phyloP scores from a whole-genome alignment of 768 basidiomycete genomes.

The Mycena alexandri region DNA sequence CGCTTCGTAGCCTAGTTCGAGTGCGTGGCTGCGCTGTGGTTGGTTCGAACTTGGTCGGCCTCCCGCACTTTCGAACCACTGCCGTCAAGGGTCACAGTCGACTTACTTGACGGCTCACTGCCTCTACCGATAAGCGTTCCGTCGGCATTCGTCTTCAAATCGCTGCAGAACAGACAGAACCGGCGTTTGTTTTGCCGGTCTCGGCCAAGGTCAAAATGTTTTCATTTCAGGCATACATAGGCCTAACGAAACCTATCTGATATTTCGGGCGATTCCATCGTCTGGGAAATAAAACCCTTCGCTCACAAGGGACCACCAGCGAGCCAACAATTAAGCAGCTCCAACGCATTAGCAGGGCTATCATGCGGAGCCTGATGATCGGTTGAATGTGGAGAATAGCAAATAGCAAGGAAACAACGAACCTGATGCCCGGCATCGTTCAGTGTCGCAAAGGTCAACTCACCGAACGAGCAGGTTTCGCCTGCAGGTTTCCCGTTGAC shows the following conservation, averaged over 20 bases:
- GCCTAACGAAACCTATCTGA: too few species aligned
- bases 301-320: conserved; percentile 37
- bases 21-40: background rate
- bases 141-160: too few species aligned
- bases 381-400: too few species aligned
- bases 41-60: background rate
- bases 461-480: conserved; percentile 35
- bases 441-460: conserved; percentile 41
- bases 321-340: conserved; percentile 59
- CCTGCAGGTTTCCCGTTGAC: conserved; percentile 57
- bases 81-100: background rate
- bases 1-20: conserved; percentile 29
- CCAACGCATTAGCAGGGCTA: conserved; percentile 60
- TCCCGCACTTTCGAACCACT: background rate
- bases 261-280: too few species aligned
- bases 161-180: too few species aligned
- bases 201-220: too few species aligned
- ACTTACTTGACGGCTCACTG: too few species aligned
- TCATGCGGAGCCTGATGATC: conserved; percentile 64
- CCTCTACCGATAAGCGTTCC: too few species aligned
- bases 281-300: too few species aligned
- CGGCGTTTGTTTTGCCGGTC: too few species aligned
- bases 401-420: conserved; percentile 23
- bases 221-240: too few species aligned
- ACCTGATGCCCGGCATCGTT: conserved; percentile 50